phyloP scores from a whole-genome alignment of 1,139 yeast genomes.

The Blastobotrys apis region DNA sequence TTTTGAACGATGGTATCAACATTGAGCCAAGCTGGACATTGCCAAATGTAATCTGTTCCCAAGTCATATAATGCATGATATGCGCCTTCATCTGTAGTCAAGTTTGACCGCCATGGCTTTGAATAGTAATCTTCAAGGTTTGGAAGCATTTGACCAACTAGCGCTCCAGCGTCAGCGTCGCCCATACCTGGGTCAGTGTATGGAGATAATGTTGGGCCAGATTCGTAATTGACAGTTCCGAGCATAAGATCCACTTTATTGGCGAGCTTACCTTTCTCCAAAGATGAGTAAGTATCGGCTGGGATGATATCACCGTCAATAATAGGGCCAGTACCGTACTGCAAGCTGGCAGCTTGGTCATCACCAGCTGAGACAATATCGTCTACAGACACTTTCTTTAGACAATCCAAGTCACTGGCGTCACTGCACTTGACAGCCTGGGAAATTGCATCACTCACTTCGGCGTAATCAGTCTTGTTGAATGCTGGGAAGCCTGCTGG shows the following conservation, averaged over 20 bases:
- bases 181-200: neutral
- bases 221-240: constrained; percentile 30
- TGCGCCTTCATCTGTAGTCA: neutral
- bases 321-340: constrained; percentile 26
- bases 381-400: constrained; percentile 19
- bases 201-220: constrained; percentile 20
- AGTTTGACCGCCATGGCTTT: neutral
- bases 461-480: constrained; percentile 14
- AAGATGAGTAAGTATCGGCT: constrained; percentile 22
- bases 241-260: constrained; percentile 26
- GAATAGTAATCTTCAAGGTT: neutral
- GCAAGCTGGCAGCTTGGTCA: neutral
- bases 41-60: constrained; percentile 24
- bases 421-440: neutral
- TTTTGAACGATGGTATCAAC: constrained; percentile 11
- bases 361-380: constrained; percentile 18
- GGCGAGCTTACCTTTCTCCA: constrained; percentile 22
- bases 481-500: constrained; percentile 30
- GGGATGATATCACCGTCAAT: constrained; percentile 25
- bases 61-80: constrained; percentile 13
- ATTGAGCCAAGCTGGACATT: constrained; percentile 26
- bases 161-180: neutral
- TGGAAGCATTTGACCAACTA: neutral
- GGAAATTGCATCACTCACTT: neutral
- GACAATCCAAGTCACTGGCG: constrained; percentile 18